phyloP scores from a whole-genome alignment of 1,139 yeast genomes.

The Geotrichum reessii region DNA sequence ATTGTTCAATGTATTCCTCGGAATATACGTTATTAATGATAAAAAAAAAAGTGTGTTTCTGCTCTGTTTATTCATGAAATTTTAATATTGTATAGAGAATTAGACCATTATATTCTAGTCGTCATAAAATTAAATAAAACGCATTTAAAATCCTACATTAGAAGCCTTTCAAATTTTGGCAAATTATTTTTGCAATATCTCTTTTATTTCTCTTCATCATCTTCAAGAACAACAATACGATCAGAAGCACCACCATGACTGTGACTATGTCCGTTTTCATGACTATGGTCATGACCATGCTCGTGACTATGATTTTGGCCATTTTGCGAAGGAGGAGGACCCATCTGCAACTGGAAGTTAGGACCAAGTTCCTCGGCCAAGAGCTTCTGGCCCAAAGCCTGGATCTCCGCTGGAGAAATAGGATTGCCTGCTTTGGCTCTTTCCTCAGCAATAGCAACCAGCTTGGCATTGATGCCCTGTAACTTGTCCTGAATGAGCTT shows the following conservation, averaged over 20 bases:
- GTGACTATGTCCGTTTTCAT: slow-evolving; percentile 11
- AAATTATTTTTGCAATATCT: not conserved
- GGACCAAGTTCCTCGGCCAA: slow-evolving; percentile 16
- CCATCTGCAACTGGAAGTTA: slow-evolving; percentile 9
- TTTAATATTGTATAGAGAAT: no score
- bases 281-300: slow-evolving; percentile 6
- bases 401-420: slow-evolving; percentile 11
- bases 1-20: no score
- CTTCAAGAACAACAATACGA: slow-evolving; percentile 6
- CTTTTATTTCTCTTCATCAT: slow-evolving; percentile 4
- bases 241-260: slow-evolving; percentile 7
- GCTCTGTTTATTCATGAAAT: no score
- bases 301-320: slow-evolving; percentile 7
- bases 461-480: slow-evolving; percentile 14
- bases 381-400: slow-evolving; percentile 11
- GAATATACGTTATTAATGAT: no score
- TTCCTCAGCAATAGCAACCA: slow-evolving; percentile 9
- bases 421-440: slow-evolving; percentile 19
- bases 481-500: slow-evolving; percentile 16
- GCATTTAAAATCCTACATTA: not conserved
- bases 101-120: no score
- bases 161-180: not conserved
- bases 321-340: slow-evolving; percentile 12
- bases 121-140: no score
- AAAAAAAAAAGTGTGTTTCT: no score